Evolutionary conservation across 305 asterid genomes (phyloP).

Genomic region (Striga hermonthica): DNA sequence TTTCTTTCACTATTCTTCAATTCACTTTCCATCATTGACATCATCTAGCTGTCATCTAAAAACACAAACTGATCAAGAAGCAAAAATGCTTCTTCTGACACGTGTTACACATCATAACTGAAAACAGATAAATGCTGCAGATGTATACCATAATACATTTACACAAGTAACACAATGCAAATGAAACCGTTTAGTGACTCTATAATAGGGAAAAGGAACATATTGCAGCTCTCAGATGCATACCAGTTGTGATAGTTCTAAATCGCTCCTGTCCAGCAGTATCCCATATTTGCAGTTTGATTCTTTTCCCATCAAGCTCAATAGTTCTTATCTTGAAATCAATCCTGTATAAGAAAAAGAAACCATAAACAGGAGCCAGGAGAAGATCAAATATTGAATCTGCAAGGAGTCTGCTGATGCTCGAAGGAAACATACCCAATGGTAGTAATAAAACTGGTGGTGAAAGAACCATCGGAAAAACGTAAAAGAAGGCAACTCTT

Average conservation of each 20-base stretch:
- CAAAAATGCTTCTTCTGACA: no score
- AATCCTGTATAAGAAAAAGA: slow-evolving; percentile 43
- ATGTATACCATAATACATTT: no score
- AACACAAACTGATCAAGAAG: no score
- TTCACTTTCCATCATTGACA: slow-evolving; percentile 21
- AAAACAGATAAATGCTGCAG: no score
- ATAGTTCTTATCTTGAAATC: slow-evolving; percentile 92
- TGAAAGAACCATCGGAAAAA: slow-evolving; percentile 96
- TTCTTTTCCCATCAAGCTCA: slow-evolving; percentile 84
- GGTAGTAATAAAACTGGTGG: slow-evolving; percentile 93
- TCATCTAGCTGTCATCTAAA: background rate
- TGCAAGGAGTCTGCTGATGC: slow-evolving; percentile 5
- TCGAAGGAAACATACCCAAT: slow-evolving; percentile 61
- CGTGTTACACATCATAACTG: no score
- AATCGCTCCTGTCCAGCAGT: slow-evolving; percentile 97
- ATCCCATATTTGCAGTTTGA: slow-evolving; percentile 90
- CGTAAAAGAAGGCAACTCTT: slow-evolving; percentile 99
- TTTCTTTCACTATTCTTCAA: slow-evolving; percentile 1
- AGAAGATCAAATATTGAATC: background rate
- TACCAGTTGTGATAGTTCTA: slow-evolving; percentile 93
- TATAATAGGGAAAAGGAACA: background rate
- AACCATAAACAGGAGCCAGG: slow-evolving; percentile 18
- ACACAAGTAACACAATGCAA: no score
- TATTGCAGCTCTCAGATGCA: slow-evolving; percentile 31
- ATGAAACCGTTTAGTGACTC: no score